Base-by-base conservation (phyloP, 2,329 filamentous ascomycete genomes). In the Ophiostoma novo-ulmi region DNA sequence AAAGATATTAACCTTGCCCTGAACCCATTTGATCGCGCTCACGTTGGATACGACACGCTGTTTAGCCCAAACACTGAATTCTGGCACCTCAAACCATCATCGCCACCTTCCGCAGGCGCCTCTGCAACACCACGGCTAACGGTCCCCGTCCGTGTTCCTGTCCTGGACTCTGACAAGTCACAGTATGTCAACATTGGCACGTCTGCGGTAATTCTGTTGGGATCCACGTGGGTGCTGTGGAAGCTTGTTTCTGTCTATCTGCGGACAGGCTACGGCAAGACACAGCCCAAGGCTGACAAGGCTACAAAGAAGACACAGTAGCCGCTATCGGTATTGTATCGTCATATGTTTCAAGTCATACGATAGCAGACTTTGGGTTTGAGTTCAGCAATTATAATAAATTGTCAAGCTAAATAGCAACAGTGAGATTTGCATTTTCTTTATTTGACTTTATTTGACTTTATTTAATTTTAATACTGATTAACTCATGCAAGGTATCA, bases 1-100 rank as follows among this genome's bases (percentile, higher is more conserved):
- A 85, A 87, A 69, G 87, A 85, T 0, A 84, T 84, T 0, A 90
- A 91, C 75, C 91, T 94, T 79, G 79, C 85, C 0, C 85, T 84
- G 5, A 97, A 91, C 76, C 94, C 94, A 0, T 98, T 98, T 79
- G 94, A 97, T 78, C 84, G 92, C 6, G 82, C 85, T n/a, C 87
- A 92, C 76, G 76, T 97, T n/a, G 94, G 93, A 0, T 97, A 94
- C 78, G 94, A 97, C 74, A 87, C 85, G 0, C 79, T 96, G 10
- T 97, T 97, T 78, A 87, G 86, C 1, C 85, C 87, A 0, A 85
- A 87, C 68, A 97, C 93, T 0, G 84, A 92, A 77, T 97, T 97
- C 78, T 96, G 93, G 84, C 93, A 97, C 77, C 78, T 91, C 1
- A 81, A 84, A 48, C 89, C 90, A 1, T 76, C 76, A n/a, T 78